Evolutionary conservation across 495 filamentous ascomycete genomes (phyloP), one percentile per base, ranked within the genome.

Genomic region (Xylaria castorea): DNA sequence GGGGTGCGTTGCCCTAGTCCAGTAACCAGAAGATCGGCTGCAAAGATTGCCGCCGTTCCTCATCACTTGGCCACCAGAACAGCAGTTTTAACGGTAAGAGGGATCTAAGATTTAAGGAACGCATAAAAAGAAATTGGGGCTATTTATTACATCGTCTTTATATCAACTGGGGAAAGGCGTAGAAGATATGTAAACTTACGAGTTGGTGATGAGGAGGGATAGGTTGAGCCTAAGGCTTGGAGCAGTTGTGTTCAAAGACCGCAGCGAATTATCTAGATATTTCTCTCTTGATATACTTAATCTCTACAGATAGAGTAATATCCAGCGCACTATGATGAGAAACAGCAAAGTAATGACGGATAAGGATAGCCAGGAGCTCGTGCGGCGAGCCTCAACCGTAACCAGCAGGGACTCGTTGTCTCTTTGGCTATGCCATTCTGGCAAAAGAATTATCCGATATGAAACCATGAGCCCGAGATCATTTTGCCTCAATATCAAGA

Each of bases 381-480:
- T 51, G 22, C 38, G 40, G 66, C 51, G 36, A 69, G 67, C 67
- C 67, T 69, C 67, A 60, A 60, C 67, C 36, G n/a, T 55, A 30
- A 12, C 50, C 12, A 57, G 67, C 25, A 48, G 53, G 53, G 40
- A 70, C 25, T 70, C 57, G 44, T 48, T 62, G 55, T 58, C 53
- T 62, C 57, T 61, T 48, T 62, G 67, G 27, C 53, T 30, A 62
- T 69, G 51, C 22, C 42, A 70, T 70, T 70, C 67, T 70, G 67
- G 67, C 55, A 70, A 70, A 70, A 61, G 38, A 48, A 48, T 57
- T 64, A 62, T 71, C 68, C 58, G 44, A 71, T 71, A 71, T 71
- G 68, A 71, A 63, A 71, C 58, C 68, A 50, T 63, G 68, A 71
- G 32, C 27, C 68, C 68, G 42, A 53, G 58, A 30, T 50, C 46